Evolutionary conservation across 2,329 filamentous ascomycete genomes (phyloP), one percentile per base, ranked within the genome.

Genomic region (Sclerotinia borealis): DNA sequence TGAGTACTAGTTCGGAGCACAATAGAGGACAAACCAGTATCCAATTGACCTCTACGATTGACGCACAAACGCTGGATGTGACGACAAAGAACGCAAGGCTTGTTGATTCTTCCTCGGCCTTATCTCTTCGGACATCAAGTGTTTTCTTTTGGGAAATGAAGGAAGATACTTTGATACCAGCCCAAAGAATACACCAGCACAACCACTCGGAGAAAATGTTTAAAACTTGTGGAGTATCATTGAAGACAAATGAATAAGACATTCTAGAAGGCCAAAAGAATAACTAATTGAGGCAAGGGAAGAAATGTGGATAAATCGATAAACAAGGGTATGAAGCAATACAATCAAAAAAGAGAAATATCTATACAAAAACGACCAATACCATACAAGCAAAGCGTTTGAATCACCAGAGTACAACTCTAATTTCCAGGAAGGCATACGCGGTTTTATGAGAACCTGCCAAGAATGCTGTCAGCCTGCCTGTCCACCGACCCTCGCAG

Each of bases 31-130:
- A 25, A 17, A 62, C 60, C 60, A 62, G 17, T 34, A 62, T 58
- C 60, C 60, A 62, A 58, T 62, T 48, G 8, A 62, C 39, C 34
- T 62, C 50, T 6, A 55, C 43, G 19, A 58, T 47, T 22, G 60
- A 62, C 39, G 60, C 39, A 48, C 60, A 62, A 25, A 62, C 60
- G 39, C 41, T 49, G 31, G 60, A 62, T 27, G 51, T 41, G 25
- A 58, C 41, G 19, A 62, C 58, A n/a, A 62, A 56, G 31, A 62
- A 62, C 10, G 60, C 51, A 41, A 62, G 60, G 31, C 50, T 48
- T n/a, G 41, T 62, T 48, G 60, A 29, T n/a, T 62, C 41, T 2
- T 49, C 60, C 13, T 62, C 34, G n/a, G 22, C 10, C 9, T 49
- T 25, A 25, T 19, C 31, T 34, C 41, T 22, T 48, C 17, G 39